Evolutionary conservation across 805 yeast species (phyloP), one percentile per base, ranked within the genome.

Genomic region (Spathaspora gorwiae): DNA sequence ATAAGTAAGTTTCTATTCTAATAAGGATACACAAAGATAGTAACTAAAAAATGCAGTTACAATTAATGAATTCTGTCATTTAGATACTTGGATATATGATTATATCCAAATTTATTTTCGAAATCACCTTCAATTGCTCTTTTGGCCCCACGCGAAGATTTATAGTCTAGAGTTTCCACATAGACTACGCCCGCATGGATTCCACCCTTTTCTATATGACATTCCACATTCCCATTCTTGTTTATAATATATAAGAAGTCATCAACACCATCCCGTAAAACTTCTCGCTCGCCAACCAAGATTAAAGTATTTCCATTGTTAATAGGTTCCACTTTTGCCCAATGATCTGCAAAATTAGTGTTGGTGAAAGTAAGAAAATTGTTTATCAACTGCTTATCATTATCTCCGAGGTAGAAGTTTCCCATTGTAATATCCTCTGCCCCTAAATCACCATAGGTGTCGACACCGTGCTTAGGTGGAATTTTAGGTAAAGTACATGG

Each of bases 141-240:
- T 32, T 47, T 35, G n/a, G 49, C 51, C 2, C 65, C 65, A 7
- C 45, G 35, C 5, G 44, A 31, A n/a, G 60, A 54, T 30, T 55
- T 39, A 49, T 50, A 66, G 46, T 65, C 69, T n/a, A 63, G 52
- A 37, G 64, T 52, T 49, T 66, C 72, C 7, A 66, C 66, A 47
- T 62, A 64, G 30, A 65, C 60, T 45, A 64, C 40, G 2, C 62
- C 59, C 34, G 62, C 70, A 50, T 66, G 72, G 30, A 65, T 60
- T 30, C 71, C 72, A 12, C 70, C 70, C 5, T 54, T 52, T 41
- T 66, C 72, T 10, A 59, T 39, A 32, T 48, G 48, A 3, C 44
- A 47, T 32, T 53, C 48, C 15, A 66, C 42, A 24, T 54, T 51
- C 26, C 56, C 60, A 6, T 54, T 42, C 7, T 45, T 44, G 42